Percentiles rank a stretch among this genome's conserved stretches.
Evolutionary conservation across 345 rosid genomes (phyloP).

Genomic region (Diplotaxis tenuifolia): DNA sequence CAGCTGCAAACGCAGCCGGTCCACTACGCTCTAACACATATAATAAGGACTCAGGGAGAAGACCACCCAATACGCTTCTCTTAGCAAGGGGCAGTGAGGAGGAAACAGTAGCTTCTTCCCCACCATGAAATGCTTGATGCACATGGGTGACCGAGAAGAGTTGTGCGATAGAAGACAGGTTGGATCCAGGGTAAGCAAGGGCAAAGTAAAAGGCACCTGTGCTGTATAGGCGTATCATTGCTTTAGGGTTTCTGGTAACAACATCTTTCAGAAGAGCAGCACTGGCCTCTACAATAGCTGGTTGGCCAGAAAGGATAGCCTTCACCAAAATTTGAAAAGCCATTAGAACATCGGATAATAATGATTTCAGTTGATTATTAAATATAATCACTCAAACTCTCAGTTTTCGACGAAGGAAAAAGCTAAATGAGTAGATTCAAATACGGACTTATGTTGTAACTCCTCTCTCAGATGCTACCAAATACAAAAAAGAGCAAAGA

Average conservation of each 20-base stretch:
- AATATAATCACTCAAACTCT: not conserved
- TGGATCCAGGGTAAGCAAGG: constrained; percentile 96
- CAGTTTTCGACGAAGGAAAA: not conserved
- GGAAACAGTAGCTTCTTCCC: constrained; percentile 99
- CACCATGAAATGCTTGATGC: constrained; percentile 99
- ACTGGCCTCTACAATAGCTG: constrained; percentile 91
- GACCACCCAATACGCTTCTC: constrained; percentile 98
- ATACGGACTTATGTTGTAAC: constrained; percentile 11
- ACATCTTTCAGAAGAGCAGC: constrained; percentile 91
- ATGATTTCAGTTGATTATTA: constrained; percentile 11
- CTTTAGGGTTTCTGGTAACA: constrained; percentile 97
- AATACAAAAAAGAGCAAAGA: not conserved
- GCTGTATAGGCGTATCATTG: constrained; percentile 92
- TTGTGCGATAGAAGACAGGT: constrained; percentile 84
- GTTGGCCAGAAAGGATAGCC: constrained; percentile 98
- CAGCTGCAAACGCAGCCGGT: constrained; percentile 94
- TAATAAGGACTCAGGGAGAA: constrained; percentile 92
- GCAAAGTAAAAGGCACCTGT: constrained; percentile 98
- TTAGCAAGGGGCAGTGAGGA: constrained; percentile 94
- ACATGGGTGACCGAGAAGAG: constrained; percentile 90
- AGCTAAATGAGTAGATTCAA: constrained; percentile 1
- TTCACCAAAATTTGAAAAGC: constrained; percentile 30
- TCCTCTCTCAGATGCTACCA: constrained; percentile 5
- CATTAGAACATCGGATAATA: constrained; percentile 1
- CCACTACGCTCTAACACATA: constrained; percentile 99